These are phyloP conservation scores for Blumeria hordei DNA, from an alignment of 2,329 filamentous ascomycete species.

Conservation along the genomic window DNA sequence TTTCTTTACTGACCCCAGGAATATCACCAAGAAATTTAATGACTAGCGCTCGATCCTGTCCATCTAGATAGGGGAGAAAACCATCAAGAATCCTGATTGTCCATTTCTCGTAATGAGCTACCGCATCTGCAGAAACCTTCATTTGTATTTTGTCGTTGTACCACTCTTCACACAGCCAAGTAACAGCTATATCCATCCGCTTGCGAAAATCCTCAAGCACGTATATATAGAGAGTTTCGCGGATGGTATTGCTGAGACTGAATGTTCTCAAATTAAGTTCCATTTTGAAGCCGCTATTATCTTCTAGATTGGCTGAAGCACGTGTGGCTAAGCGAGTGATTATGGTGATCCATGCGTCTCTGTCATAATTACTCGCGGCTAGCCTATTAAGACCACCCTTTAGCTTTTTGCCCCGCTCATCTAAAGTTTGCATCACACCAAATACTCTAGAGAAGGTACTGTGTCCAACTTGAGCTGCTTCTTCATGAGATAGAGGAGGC, in stretches of 20 bases:
- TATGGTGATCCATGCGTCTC: slow-evolving; percentile 78
- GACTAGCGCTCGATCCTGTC: slow-evolving; percentile 57
- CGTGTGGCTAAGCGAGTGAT: slow-evolving; percentile 68
- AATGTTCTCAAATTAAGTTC: slow-evolving; percentile 14
- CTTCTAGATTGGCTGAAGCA: slow-evolving; percentile 45
- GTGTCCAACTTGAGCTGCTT: slow-evolving; percentile 50
- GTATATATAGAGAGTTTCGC: slow-evolving; percentile 62
- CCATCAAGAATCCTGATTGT: slow-evolving; percentile 63
- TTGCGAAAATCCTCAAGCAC: slow-evolving; percentile 78
- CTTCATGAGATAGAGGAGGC: slow-evolving; percentile 43
- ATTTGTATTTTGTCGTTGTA: slow-evolving; percentile 55
- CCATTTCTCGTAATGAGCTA: slow-evolving; percentile 55
- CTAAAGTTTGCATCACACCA: slow-evolving; percentile 47
- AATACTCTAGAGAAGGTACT: slow-evolving; percentile 57
- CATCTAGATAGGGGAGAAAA: slow-evolving; percentile 75
- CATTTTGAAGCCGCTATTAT: slow-evolving; percentile 24
- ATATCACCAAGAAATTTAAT: slow-evolving; percentile 84
- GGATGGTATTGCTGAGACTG: slow-evolving; percentile 42
- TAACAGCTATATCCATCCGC: slow-evolving; percentile 72
- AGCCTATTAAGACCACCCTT: slow-evolving; percentile 60
- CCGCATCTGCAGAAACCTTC: slow-evolving; percentile 21
- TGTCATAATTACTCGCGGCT: slow-evolving; percentile 61
- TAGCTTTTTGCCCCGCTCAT: slow-evolving; percentile 38
- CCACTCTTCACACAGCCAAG: slow-evolving; percentile 95
- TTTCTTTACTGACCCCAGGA: slow-evolving; percentile 46